Base-by-base conservation (phyloP, 2,329 filamentous ascomycete genomes). In the Curvularia lunata region DNA sequence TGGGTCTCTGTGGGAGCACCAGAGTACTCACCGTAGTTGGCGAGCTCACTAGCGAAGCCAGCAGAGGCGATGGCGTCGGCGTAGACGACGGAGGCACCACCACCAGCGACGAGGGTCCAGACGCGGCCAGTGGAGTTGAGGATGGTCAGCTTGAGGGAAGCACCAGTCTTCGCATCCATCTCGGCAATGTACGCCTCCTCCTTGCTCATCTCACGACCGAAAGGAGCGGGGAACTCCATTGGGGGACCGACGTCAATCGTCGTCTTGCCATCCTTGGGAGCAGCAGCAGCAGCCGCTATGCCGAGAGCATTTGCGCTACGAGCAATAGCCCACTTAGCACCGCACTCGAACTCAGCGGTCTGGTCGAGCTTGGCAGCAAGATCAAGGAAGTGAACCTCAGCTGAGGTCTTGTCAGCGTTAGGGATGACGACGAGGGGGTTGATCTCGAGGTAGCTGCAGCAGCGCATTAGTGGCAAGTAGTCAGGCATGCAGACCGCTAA, bases 21-120 rank as follows among this genome's bases (percentile, higher is more conserved):
- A 65, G 95, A 98, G 89, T 99, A 99, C 83, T 99, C 95, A 80
- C 95, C 95, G 78, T 99, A 99, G 88, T 99, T 99, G 83, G 95
- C 95, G 53, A 99, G 88, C 81, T 99, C 93, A 72, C 92, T 88
- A 64, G 96, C 92, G 79, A 96, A 98, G 66, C 95, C 95, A 75
- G 92, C 88, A 61, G 92, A 97, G 70, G 95, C 95, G 80, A 99
- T 99, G 80, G 95, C 95, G 78, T 99, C 95, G 65, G 95, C 95
- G 80, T 99, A 99, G 69, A 99, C 95, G 74, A 99, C 95, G 48
- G 95, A 99, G 64, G 95, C 95, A 91, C 95, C 95, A 87, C 95
- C 95, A 90, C 95, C 95, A 73, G 95, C 95, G 66, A 99, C 95
- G 64, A 99, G 86, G 60, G 95, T 99, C 95, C 95, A 99, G 79